These are phyloP conservation scores for Exidia glandulosa DNA, from an alignment of 768 basidiomycete genomes.

Conservation along the genomic window DNA sequence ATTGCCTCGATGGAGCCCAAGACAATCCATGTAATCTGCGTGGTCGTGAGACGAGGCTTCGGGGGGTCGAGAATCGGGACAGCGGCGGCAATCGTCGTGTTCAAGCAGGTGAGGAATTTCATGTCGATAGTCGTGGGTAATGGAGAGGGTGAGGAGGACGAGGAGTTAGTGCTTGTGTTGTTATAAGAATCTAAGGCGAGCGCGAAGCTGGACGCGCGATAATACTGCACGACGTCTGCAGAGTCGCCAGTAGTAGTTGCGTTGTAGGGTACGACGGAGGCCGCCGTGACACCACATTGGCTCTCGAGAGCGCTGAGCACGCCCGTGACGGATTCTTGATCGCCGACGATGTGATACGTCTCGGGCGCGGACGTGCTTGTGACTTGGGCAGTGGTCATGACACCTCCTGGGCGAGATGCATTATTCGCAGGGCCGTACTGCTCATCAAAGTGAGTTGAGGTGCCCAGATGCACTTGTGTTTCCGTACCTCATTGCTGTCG, in stretches of 20 bases:
- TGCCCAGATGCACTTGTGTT: neutral
- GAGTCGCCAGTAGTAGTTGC: neutral
- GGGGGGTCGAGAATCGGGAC: slow-evolving; percentile 4
- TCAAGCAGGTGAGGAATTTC: slow-evolving; percentile 9
- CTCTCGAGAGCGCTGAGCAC: neutral
- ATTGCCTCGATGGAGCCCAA: neutral
- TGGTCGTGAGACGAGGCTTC: neutral
- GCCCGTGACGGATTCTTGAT: neutral
- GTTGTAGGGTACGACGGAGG: neutral
- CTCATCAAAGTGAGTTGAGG: neutral
- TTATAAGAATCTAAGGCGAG: slow-evolving; percentile 9
- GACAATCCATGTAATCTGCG: neutral
- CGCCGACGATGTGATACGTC: neutral
- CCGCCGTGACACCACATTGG: neutral
- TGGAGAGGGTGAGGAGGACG: slow-evolving; percentile 3
- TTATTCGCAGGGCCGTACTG: neutral
- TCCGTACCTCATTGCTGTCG: neutral
- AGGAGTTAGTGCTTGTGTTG: no score
- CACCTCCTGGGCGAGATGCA: neutral
- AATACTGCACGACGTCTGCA: slow-evolving; percentile 6
- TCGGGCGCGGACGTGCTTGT: neutral
- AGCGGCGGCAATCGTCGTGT: slow-evolving; percentile 7
- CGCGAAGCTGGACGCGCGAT: slow-evolving; percentile 9
- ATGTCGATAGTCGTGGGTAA: slow-evolving; percentile 5
- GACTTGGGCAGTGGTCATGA: neutral